Percentiles rank a stretch among this genome's conserved stretches.
These are phyloP conservation scores for Penicillium psychrofluorescens DNA, from an alignment of 495 filamentous ascomycete genomes.

Conservation along the genomic window DNA sequence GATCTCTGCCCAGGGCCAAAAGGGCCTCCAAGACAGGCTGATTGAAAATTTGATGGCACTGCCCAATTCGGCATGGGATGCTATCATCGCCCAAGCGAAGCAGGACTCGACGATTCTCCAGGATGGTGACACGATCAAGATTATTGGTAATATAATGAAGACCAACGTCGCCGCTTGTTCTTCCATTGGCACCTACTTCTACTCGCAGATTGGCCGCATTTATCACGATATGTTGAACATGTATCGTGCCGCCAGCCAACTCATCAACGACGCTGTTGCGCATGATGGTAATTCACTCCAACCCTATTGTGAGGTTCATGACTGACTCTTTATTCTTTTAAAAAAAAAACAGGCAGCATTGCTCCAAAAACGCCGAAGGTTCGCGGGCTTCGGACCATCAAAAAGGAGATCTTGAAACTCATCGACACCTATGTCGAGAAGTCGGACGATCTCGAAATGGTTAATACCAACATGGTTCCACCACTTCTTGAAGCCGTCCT, in stretches of 20 bases:
- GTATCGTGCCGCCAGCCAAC: conserved; percentile 91
- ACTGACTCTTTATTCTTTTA: too few relatives aligned
- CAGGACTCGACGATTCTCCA: conserved; percentile 76
- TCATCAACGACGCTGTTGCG: conserved; percentile 87
- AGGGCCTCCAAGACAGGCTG: conserved; percentile 80
- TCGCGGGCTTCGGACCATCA: conserved; percentile 90
- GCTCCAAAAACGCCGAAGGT: conserved; percentile 98
- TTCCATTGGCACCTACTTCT: conserved; percentile 94
- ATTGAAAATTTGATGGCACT: conserved; percentile 88
- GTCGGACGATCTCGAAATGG: conserved; percentile 89
- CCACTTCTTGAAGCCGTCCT: conserved; percentile 92
- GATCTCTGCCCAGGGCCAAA: conserved; percentile 96
- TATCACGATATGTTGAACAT: conserved; percentile 98
- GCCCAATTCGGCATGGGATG: conserved; percentile 91
- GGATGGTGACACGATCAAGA: conserved; percentile 89
- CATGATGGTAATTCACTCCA: conserved; percentile 59
- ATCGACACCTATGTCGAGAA: conserved; percentile 98
- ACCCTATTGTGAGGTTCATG: too few relatives aligned
- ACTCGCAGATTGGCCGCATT: conserved; percentile 96
- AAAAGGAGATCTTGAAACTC: conserved; percentile 98
- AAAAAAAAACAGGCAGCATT: conserved; percentile 70
- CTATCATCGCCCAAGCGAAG: conserved; percentile 80
- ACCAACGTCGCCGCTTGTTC: conserved; percentile 96
- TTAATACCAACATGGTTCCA: conserved; percentile 90
- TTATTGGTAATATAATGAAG: conserved; percentile 99